Evolutionary conservation across 1,284 basidiomycete species (phyloP).

Genomic region (Cryptococcus sp.): DNA sequence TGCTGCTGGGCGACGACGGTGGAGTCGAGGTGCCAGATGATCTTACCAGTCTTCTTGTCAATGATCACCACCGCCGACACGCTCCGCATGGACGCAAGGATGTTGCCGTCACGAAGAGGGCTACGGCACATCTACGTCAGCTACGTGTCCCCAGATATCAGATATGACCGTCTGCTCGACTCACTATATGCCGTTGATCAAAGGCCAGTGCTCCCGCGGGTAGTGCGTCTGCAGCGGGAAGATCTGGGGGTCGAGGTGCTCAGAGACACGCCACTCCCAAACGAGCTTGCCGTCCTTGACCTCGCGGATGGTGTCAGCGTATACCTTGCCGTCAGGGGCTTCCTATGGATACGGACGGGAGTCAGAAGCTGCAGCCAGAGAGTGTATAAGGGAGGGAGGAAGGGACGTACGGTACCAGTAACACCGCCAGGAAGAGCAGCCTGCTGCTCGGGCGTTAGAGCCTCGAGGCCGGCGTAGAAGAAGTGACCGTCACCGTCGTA

Average conservation of each 20-base stretch:
- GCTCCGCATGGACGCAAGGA: conserved; percentile 19
- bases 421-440: conserved; percentile 20
- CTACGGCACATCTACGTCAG: conserved; percentile 1
- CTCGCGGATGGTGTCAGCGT: conserved; percentile 23
- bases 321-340: conserved; percentile 22
- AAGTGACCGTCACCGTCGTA: conserved; percentile 22
- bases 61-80: conserved; percentile 26
- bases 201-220: conserved; percentile 23
- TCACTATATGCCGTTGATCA: conserved; percentile 23
- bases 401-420: conserved; percentile 17
- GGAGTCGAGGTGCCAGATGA: conserved; percentile 25
- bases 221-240: conserved; percentile 20
- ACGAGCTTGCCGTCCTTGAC: conserved; percentile 22
- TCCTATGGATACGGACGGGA: conserved; percentile 5
- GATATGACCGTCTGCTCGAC: background rate
- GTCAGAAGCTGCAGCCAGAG: background rate
- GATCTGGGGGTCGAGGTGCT: conserved; percentile 19
- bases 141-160: background rate
- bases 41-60: conserved; percentile 16
- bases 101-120: conserved; percentile 20
- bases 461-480: conserved; percentile 21
- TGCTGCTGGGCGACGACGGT: conserved; percentile 22
- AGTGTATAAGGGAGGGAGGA: background rate
- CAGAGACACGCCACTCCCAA: conserved; percentile 23
- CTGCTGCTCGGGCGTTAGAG: conserved; percentile 14